Percentiles rank a stretch among this genome's conserved stretches.
Conservation (phyloP, 1,284 basidiomycete species). For the Lentinula novae-zelandiae region DNA sequence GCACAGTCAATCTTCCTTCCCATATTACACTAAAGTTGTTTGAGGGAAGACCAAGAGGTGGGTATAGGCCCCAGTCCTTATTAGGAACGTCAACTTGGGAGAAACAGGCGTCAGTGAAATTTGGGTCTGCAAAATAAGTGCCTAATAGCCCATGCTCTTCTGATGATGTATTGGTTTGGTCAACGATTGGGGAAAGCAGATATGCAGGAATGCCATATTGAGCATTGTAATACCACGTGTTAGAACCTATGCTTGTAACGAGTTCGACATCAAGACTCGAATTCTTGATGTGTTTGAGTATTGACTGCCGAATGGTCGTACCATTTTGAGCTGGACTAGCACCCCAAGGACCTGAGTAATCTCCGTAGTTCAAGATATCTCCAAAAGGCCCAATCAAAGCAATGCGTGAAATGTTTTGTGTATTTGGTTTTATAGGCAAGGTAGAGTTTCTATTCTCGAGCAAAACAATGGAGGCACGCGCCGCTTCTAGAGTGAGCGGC, state of each 20-base stretch:
- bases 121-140: conserved; percentile 25
- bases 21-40: conserved; percentile 29
- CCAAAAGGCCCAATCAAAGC: conserved; percentile 25
- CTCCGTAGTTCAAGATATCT: conserved; percentile 26
- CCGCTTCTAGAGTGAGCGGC: conserved; percentile 24
- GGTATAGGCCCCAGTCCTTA: conserved; percentile 27
- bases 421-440: conserved; percentile 19
- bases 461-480: conserved; percentile 22
- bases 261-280: conserved; percentile 17
- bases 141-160: conserved; percentile 17
- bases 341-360: conserved; percentile 27
- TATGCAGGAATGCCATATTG: conserved; percentile 27
- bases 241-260: conserved; percentile 23
- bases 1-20: conserved; percentile 24
- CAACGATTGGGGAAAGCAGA: conserved; percentile 20
- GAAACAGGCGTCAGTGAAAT: conserved; percentile 22
- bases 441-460: conserved; percentile 23
- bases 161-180: conserved; percentile 12
- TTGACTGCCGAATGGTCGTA: conserved; percentile 23
- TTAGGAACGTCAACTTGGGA: conserved; percentile 23
- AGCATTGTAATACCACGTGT: conserved; percentile 26
- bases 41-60: conserved; percentile 24
- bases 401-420: conserved; percentile 20
- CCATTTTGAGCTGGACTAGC: conserved; percentile 20
- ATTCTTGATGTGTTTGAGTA: conserved; percentile 19